Conservation (phyloP, 2,329 filamentous ascomycete species). For the Exophiala bonariae region DNA sequence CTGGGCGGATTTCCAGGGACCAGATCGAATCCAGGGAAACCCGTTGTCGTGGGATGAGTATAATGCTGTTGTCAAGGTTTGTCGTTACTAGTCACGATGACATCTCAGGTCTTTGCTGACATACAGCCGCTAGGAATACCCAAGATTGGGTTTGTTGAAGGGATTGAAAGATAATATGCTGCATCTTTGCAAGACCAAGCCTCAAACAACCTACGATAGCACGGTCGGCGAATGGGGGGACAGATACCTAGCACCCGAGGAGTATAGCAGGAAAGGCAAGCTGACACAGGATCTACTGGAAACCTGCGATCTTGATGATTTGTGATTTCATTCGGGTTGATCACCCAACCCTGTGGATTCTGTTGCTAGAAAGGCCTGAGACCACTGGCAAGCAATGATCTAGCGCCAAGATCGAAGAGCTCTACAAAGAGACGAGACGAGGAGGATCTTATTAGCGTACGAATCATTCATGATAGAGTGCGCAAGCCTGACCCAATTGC, state of each 20-base stretch:
- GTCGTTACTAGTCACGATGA: not conserved
- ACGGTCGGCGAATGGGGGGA: constrained; percentile 37
- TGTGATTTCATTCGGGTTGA: too few species aligned
- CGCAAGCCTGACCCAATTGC: too few species aligned
- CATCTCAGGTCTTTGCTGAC: not conserved
- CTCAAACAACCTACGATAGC: constrained; percentile 40
- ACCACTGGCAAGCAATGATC: too few species aligned
- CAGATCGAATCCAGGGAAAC: constrained; percentile 32
- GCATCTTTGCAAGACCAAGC: constrained; percentile 43
- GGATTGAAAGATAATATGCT: constrained; percentile 40
- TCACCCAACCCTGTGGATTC: too few species aligned
- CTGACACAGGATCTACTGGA: constrained; percentile 29
- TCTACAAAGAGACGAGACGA: too few species aligned
- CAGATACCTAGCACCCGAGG: constrained; percentile 33
- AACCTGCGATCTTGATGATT: constrained; percentile 26
- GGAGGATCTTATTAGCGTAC: too few species aligned
- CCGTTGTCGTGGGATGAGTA: constrained; percentile 34
- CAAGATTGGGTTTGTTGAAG: constrained; percentile 35
- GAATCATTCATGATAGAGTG: too few species aligned
- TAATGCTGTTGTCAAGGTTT: constrained; percentile 30
- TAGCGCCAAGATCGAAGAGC: too few species aligned
- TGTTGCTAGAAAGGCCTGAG: too few species aligned
- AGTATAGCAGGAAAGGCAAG: constrained; percentile 36
- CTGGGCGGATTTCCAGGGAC: constrained; percentile 41
- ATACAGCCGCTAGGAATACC: constrained; percentile 36